A percentile compares a stretch with the other conserved stretches of the same genome.
phyloP scores from a whole-genome alignment of 1,139 yeast genomes.

The Casaregolazyma lundiana region DNA sequence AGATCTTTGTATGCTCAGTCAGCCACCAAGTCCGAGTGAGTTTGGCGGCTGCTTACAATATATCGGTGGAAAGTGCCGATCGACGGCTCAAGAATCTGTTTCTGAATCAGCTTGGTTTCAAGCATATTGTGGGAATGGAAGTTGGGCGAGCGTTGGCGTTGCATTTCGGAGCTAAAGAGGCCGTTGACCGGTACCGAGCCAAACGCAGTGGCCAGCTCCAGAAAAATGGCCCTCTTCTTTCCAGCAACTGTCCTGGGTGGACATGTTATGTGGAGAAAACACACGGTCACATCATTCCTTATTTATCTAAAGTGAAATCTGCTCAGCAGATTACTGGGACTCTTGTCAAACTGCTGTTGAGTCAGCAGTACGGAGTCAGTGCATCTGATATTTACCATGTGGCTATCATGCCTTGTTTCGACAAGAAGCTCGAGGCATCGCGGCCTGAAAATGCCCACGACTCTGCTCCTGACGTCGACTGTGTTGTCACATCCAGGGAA shows the following conservation, averaged over 20 bases:
- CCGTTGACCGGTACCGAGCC: slow-evolving; percentile 33
- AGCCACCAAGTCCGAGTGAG: slow-evolving; percentile 87
- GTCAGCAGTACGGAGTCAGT: slow-evolving; percentile 31
- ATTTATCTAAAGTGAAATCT: slow-evolving; percentile 57
- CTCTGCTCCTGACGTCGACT: slow-evolving; percentile 65
- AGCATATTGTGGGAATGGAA: slow-evolving; percentile 77
- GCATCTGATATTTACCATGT: slow-evolving; percentile 61
- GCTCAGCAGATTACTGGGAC: slow-evolving; percentile 93
- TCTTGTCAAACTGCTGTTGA: slow-evolving; percentile 56
- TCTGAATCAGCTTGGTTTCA: slow-evolving; percentile 59
- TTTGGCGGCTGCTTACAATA: slow-evolving; percentile 61
- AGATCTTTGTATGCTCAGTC: slow-evolving; percentile 66
- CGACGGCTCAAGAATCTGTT: slow-evolving; percentile 55
- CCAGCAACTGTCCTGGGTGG: slow-evolving; percentile 94
- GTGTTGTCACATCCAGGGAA: slow-evolving; percentile 91
- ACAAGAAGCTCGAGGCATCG: slow-evolving; percentile 91
- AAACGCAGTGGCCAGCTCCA: background rate
- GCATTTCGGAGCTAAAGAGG: slow-evolving; percentile 52
- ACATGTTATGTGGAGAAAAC: slow-evolving; percentile 94
- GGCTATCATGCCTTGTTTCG: slow-evolving; percentile 94
- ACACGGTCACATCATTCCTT: slow-evolving; percentile 74
- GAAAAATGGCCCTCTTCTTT: slow-evolving; percentile 43
- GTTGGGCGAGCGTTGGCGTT: slow-evolving; percentile 72
- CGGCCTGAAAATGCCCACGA: slow-evolving; percentile 56
- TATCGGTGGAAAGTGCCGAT: slow-evolving; percentile 57